Evolutionary conservation across 805 yeast species (phyloP).

Genomic region (Metschnikowia cubensis): DNA sequence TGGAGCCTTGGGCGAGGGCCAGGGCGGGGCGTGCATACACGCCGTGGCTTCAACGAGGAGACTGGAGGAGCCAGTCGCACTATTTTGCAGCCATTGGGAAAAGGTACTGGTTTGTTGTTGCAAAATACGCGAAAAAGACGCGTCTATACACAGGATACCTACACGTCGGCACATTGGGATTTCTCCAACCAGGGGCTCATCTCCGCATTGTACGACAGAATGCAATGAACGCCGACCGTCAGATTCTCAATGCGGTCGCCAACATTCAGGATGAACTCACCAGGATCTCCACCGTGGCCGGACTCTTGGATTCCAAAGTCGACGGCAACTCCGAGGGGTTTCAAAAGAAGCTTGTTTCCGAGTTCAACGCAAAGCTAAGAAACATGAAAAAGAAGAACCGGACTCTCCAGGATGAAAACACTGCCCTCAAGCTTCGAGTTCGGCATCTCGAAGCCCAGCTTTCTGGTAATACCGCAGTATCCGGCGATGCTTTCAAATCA

Average conservation of each 20-base stretch:
- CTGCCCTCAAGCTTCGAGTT: constrained; percentile 6
- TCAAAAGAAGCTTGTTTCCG: constrained; percentile 11
- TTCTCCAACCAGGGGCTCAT: neutral
- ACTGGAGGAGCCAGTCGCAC: neutral
- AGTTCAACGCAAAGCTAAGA: constrained; percentile 17
- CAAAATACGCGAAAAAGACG: constrained; percentile 3
- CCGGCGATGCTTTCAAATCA: constrained; percentile 7
- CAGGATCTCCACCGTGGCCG: constrained; percentile 10
- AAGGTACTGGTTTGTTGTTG: constrained; percentile 3
- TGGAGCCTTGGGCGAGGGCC: neutral
- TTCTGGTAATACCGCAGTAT: neutral
- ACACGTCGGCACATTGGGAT: neutral
- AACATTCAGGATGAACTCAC: constrained; percentile 16
- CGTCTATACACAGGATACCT: neutral
- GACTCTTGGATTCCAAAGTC: constrained; percentile 4
- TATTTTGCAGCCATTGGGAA: constrained; percentile 5
- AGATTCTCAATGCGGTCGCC: constrained; percentile 13
- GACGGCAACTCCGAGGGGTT: constrained; percentile 6
- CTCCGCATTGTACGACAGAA: neutral
- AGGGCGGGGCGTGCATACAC: neutral
- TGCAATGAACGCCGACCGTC: constrained; percentile 14
- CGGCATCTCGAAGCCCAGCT: constrained; percentile 4
- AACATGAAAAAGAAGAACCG: constrained; percentile 9
- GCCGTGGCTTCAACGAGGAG: neutral
- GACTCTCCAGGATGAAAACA: constrained; percentile 11